These are phyloP conservation scores for Lablab purpureus DNA, from an alignment of 306 rosid genomes.

Conservation along the genomic window DNA sequence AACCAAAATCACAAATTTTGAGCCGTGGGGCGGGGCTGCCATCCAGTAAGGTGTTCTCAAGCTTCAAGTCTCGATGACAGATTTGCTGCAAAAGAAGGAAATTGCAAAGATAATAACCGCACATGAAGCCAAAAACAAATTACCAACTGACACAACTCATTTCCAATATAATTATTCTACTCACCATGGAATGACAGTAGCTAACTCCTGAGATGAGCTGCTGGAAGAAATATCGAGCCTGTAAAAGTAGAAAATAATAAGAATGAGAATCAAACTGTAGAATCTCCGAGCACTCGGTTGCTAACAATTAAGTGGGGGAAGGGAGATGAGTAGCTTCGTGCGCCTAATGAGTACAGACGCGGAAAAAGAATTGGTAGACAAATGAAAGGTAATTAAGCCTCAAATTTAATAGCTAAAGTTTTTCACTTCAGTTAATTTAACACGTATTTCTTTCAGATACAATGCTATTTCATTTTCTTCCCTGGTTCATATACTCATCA, in stretches of 20 bases:
- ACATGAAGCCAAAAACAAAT: constrained; percentile 16
- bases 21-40: constrained; percentile 92
- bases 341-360: neutral
- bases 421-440: constrained; percentile 10
- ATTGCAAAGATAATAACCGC: constrained; percentile 18
- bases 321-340: neutral
- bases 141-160: neutral
- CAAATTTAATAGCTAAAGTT: neutral
- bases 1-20: constrained; percentile 90
- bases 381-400: neutral
- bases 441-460: constrained; percentile 23
- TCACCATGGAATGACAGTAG: constrained; percentile 86
- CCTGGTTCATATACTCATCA: constrained; percentile 17
- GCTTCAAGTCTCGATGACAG: constrained; percentile 87
- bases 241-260: constrained; percentile 42
- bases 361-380: neutral
- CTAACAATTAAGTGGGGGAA: neutral
- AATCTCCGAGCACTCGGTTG: constrained; percentile 29
- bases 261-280: constrained; percentile 34
- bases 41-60: constrained; percentile 84
- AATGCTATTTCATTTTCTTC: constrained; percentile 22
- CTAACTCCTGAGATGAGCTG: constrained; percentile 91
- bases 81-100: constrained; percentile 67
- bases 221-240: constrained; percentile 95
- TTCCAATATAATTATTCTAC: neutral